Evolutionary conservation across 176 grass and related monocot species (phyloP), one percentile per base, ranked within the genome.

Genomic region (Avena sativa): DNA sequence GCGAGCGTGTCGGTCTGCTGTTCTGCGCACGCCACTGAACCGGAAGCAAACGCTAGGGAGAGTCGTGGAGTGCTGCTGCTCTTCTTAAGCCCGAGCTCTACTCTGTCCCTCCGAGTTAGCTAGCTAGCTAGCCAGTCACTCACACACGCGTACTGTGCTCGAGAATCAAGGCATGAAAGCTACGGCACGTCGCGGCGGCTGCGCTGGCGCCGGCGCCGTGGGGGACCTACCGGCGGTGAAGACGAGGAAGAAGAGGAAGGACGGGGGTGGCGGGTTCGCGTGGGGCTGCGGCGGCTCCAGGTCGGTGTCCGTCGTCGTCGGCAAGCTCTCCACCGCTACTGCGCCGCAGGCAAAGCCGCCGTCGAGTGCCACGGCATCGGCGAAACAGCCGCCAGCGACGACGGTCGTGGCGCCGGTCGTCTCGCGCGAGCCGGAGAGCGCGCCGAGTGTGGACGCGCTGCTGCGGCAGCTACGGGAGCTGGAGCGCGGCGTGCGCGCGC

Each of bases 381-480:
- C 57, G 2, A 71, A 53, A 15, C 71, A 79, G 13, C 9, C 17
- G 11, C 7, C 72, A 9, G 4, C 6, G 19, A 19, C 7, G 43
- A 0, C 9, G 9, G 12, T 2, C 21, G 11, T 3, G 75, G 85
- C 25, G 78, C 34, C 4, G 78, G 78, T 36, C 50, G 78, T 36
- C 50, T 20, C 15, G 8, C 26, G 20, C 0, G 74, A 77, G 3
- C 62, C 61, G 9, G 77, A 87, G 28, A 81, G 48, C 63, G 79
- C 86, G 40, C 83, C 85, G 1, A 88, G 81, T 83, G 91, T 97
- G 60, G 89, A 84, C 46, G 38, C 86, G 76, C 88, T 94, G 4
- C 71, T 97, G 77, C 78, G 28, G 51, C 71, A 94, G 84, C 92
- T 94, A 5, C 57, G 8, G 8, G 90, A 97, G 51, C 92, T 97